These are phyloP conservation scores for Lasiodiplodia sp. DNA, from an alignment of 2,329 filamentous ascomycete genomes.

Conservation along the genomic window DNA sequence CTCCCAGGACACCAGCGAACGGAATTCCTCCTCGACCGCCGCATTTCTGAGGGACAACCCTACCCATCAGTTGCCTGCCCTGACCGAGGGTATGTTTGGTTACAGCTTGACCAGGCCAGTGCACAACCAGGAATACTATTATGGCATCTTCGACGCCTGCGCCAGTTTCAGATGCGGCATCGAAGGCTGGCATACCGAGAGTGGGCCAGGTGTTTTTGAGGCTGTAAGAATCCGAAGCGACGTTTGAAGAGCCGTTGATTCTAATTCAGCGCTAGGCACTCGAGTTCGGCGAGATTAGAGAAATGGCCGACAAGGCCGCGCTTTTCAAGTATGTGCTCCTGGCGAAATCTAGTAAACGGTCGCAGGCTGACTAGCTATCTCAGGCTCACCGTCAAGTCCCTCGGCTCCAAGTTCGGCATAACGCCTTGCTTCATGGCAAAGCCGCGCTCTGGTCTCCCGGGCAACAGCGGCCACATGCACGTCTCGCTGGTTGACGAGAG, in stretches of 20 bases:
- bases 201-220: slow-evolving; percentile 92
- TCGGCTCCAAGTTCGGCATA: slow-evolving; percentile 86
- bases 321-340: slow-evolving; percentile 76
- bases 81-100: slow-evolving; percentile 96
- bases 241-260: background rate
- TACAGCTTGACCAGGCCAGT: slow-evolving; percentile 88
- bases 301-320: slow-evolving; percentile 90
- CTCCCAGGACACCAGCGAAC: slow-evolving; percentile 55
- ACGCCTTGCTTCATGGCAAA: slow-evolving; percentile 99
- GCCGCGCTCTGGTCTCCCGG: slow-evolving; percentile 85
- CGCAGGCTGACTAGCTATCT: slow-evolving; percentile 83
- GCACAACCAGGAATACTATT: slow-evolving; percentile 93
- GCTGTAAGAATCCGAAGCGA: slow-evolving; percentile 61
- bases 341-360: slow-evolving; percentile 66
- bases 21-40: slow-evolving; percentile 73
- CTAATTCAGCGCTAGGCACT: slow-evolving; percentile 64
- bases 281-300: slow-evolving; percentile 83
- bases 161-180: slow-evolving; percentile 79
- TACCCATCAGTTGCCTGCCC: slow-evolving; percentile 73
- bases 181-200: slow-evolving; percentile 96
- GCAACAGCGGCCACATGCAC: slow-evolving; percentile 96
- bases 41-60: slow-evolving; percentile 77
- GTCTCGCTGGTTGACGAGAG: slow-evolving; percentile 79
- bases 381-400: slow-evolving; percentile 84
- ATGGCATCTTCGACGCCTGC: slow-evolving; percentile 83